Evolutionary conservation across 768 basidiomycete species (phyloP).

Genomic region (Melanogaster broomeanus): DNA sequence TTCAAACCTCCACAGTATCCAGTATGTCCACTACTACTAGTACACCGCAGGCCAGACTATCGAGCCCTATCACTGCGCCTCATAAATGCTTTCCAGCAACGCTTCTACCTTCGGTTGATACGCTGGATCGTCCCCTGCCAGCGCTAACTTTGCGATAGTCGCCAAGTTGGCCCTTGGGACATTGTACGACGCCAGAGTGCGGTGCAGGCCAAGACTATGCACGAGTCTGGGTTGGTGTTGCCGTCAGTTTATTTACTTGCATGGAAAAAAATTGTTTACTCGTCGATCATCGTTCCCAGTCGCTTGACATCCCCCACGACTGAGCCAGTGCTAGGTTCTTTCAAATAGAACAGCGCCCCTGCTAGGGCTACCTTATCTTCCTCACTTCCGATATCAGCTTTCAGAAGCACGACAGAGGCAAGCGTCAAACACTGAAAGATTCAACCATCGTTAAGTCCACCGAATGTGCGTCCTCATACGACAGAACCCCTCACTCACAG

Average conservation of each 20-base stretch:
- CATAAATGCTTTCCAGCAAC: slow-evolving; percentile 51
- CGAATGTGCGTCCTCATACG: not conserved
- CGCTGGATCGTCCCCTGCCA: slow-evolving; percentile 34
- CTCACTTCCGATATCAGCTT: slow-evolving; percentile 57
- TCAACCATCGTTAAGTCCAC: slow-evolving; percentile 2
- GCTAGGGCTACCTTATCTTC: slow-evolving; percentile 66
- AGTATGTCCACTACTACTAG: not conserved
- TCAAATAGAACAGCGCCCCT: slow-evolving; percentile 56
- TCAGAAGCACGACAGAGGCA: slow-evolving; percentile 58
- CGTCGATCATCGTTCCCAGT: slow-evolving; percentile 54
- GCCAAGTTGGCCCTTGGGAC: slow-evolving; percentile 59
- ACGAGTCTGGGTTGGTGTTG: slow-evolving; percentile 52
- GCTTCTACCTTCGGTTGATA: slow-evolving; percentile 43
- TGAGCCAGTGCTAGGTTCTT: slow-evolving; percentile 60
- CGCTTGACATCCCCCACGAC: slow-evolving; percentile 60
- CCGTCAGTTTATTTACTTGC: slow-evolving; percentile 8
- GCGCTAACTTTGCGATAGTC: slow-evolving; percentile 44
- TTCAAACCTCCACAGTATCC: not conserved
- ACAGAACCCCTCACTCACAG: slow-evolving; percentile 44
- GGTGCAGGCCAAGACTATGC: slow-evolving; percentile 54
- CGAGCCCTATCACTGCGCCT: not conserved
- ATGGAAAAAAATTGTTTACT: slow-evolving; percentile 40
- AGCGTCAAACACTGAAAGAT: slow-evolving; percentile 66
- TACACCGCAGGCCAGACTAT: not conserved
- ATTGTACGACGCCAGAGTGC: slow-evolving; percentile 58